Evolutionary conservation across 306 rosid genomes (phyloP).

Genomic region (Macrotyloma uniflorum): DNA sequence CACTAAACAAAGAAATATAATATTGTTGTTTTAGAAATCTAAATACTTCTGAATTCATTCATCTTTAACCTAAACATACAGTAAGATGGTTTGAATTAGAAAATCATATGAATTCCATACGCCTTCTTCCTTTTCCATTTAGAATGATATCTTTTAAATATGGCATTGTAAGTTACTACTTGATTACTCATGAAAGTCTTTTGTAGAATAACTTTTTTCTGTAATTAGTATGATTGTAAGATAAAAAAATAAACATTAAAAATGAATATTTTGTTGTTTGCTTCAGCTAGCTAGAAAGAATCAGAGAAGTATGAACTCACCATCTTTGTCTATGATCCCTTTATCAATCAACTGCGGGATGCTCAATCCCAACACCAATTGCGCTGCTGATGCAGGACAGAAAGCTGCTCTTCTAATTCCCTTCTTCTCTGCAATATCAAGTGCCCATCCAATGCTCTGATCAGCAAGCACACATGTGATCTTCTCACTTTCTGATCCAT

Average conservation of each 20-base stretch:
- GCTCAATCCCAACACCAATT: slow-evolving; percentile 49
- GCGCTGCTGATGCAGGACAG: slow-evolving; percentile 64
- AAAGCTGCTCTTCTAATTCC: slow-evolving; percentile 52
- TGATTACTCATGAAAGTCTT: not conserved
- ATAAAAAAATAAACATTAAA: not conserved
- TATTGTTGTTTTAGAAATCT: no score
- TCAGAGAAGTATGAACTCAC: slow-evolving; percentile 31
- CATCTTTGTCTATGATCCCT: slow-evolving; percentile 53
- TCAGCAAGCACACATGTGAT: slow-evolving; percentile 62
- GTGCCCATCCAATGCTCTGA: slow-evolving; percentile 68
- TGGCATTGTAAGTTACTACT: not conserved
- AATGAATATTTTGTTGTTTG: not conserved
- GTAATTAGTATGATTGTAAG: not conserved
- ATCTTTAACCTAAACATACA: not conserved
- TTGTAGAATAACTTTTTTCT: not conserved
- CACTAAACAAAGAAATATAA: no score
- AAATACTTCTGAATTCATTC: no score
- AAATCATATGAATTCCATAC: no score
- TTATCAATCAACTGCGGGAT: slow-evolving; percentile 53
- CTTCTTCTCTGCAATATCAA: slow-evolving; percentile 56
- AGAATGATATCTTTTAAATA: no score
- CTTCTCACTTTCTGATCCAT: slow-evolving; percentile 38
- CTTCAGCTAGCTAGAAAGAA: not conserved
- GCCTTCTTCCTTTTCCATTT: no score
- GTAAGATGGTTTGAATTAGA: no score